These are phyloP conservation scores for Globisporangium echinulatum DNA, from an alignment of 352 stramenopile species.

Conservation along the genomic window DNA sequence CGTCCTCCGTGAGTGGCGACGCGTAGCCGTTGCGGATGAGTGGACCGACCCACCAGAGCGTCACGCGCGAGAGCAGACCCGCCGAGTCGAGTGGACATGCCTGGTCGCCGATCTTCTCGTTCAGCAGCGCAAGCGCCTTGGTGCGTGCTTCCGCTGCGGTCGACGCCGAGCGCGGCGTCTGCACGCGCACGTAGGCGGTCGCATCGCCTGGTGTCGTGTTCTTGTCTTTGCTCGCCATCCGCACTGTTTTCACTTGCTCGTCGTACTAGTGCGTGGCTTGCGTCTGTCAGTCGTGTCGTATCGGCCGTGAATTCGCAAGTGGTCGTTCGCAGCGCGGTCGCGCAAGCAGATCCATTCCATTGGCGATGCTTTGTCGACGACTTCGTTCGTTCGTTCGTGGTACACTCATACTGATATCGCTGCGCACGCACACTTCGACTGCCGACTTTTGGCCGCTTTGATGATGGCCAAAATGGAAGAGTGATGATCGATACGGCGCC, in stretches of 20 bases:
- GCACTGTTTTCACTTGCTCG: background rate
- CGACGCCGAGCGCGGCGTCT: slow-evolving; percentile 7
- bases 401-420: too few species aligned
- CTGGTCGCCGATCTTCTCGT: background rate
- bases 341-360: too few species aligned
- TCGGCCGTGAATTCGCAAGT: background rate
- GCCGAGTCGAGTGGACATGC: slow-evolving; percentile 17
- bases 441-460: too few species aligned
- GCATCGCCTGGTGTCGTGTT: background rate
- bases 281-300: background rate
- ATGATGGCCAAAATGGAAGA: too few species aligned
- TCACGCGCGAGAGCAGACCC: slow-evolving; percentile 13
- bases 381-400: too few species aligned
- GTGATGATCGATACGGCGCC: too few species aligned
- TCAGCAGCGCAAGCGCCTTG: background rate
- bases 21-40: slow-evolving; percentile 16
- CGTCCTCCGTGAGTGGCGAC: slow-evolving; percentile 16
- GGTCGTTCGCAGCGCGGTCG: background rate
- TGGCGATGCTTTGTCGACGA: too few species aligned
- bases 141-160: background rate
- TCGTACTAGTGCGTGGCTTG: background rate
- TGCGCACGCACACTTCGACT: too few species aligned
- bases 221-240: background rate
- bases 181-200: slow-evolving; percentile 8
- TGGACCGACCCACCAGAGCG: slow-evolving; percentile 17